Evolutionary conservation across 768 basidiomycete species (phyloP).

Genomic region (Panaeolus papilionaceus): DNA sequence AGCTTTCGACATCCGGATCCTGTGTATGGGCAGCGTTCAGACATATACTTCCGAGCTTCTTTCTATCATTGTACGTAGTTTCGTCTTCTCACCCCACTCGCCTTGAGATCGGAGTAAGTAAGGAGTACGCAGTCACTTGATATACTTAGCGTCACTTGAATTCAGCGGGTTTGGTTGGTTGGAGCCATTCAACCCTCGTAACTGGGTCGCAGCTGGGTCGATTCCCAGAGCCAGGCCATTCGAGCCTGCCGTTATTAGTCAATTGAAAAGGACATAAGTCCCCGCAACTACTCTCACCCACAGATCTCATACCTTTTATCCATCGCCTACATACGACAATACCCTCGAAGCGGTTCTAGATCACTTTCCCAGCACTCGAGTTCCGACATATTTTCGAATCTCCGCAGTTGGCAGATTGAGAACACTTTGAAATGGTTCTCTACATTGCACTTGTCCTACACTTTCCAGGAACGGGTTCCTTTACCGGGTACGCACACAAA

Average conservation of each 20-base stretch:
- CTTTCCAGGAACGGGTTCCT: slow-evolving; percentile 1
- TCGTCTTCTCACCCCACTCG: background rate
- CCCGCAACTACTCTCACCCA: background rate
- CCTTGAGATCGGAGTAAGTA: slow-evolving; percentile 3
- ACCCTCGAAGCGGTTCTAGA: background rate
- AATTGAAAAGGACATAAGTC: background rate
- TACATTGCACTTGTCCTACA: too few relatives aligned
- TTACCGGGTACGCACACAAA: background rate
- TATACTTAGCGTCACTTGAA: background rate
- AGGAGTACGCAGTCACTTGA: background rate
- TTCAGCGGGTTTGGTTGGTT: background rate
- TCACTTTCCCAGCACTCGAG: background rate
- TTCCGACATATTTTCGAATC: background rate
- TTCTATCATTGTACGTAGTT: background rate
- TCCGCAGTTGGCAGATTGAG: background rate
- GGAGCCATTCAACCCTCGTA: background rate
- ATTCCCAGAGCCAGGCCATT: slow-evolving; percentile 1
- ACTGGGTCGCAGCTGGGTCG: background rate
- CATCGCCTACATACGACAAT: background rate
- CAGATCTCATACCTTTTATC: background rate
- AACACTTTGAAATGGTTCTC: background rate
- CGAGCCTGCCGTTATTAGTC: background rate
- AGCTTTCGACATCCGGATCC: slow-evolving; percentile 1
- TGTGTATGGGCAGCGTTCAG: background rate
- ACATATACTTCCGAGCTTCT: background rate